phyloP scores from a whole-genome alignment of 169 alveolate species.

The Babesia caballi region DNA sequence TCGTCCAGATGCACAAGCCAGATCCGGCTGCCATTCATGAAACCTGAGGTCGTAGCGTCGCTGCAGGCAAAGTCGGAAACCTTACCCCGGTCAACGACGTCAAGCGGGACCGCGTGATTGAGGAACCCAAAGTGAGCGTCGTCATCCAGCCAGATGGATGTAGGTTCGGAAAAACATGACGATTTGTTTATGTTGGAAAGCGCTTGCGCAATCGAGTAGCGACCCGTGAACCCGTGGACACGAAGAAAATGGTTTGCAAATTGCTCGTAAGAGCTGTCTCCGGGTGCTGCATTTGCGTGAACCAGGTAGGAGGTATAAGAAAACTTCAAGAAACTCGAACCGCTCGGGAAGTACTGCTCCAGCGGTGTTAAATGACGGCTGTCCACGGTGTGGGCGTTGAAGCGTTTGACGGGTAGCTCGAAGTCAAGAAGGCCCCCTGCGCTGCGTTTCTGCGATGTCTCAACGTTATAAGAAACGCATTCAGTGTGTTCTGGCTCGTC shows the following conservation, averaged over 20 bases:
- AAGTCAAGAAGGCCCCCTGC: not conserved
- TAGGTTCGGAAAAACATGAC: not conserved
- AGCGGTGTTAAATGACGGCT: not conserved
- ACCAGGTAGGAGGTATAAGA: conserved; percentile 26
- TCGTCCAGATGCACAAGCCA: conserved; percentile 56
- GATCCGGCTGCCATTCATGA: not conserved
- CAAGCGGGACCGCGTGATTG: conserved; percentile 36
- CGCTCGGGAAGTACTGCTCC: conserved; percentile 43
- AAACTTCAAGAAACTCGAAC: conserved; percentile 21
- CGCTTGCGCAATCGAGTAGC: conserved; percentile 3
- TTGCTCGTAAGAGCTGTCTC: conserved; percentile 12
- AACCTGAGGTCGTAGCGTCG: not conserved
- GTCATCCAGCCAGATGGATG: not conserved
- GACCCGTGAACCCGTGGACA: not conserved
- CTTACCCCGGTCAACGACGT: not conserved
- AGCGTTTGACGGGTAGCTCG: not conserved
- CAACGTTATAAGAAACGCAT: not conserved
- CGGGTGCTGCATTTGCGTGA: not conserved
- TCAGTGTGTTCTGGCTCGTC: not conserved
- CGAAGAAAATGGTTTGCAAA: conserved; percentile 5
- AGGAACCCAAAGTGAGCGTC: conserved; percentile 42
- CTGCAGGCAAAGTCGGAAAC: not conserved
- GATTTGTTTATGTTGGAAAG: not conserved
- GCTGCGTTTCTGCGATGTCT: not conserved
- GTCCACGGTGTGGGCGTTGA: not conserved